Percentiles rank a stretch among this genome's conserved stretches.
phyloP scores from a whole-genome alignment of 805 yeast genomes.

The Starmerella roubikii region DNA sequence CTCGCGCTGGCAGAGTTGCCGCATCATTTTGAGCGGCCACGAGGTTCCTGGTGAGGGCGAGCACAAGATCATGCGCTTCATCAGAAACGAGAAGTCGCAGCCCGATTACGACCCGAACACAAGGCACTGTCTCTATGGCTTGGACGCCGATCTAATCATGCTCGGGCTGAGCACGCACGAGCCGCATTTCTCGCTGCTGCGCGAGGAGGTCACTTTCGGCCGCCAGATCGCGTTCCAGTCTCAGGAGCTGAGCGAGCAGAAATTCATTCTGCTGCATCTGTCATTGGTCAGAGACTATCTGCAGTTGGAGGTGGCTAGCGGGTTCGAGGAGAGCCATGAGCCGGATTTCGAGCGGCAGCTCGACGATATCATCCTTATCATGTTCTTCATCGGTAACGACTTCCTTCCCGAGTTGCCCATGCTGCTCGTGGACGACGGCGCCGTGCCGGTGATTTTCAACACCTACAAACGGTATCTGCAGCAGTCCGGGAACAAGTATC shows the following conservation, averaged over 20 bases:
- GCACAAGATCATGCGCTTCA: slow-evolving; percentile 92
- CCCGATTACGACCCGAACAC: slow-evolving; percentile 86
- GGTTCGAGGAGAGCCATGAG: slow-evolving; percentile 45
- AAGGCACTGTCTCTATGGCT: slow-evolving; percentile 88
- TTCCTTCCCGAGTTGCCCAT: slow-evolving; percentile 95
- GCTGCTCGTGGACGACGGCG: slow-evolving; percentile 85
- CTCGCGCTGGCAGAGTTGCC: slow-evolving; percentile 83
- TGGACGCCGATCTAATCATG: slow-evolving; percentile 95
- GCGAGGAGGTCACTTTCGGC: slow-evolving; percentile 94
- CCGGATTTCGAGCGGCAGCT: slow-evolving; percentile 78
- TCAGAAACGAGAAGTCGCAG: slow-evolving; percentile 76
- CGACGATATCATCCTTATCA: slow-evolving; percentile 83
- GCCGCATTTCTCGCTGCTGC: slow-evolving; percentile 83
- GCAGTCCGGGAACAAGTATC: slow-evolving; percentile 52
- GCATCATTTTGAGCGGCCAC: slow-evolving; percentile 85
- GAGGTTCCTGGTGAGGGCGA: slow-evolving; percentile 99
- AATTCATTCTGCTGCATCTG: slow-evolving; percentile 69
- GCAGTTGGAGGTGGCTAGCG: slow-evolving; percentile 43
- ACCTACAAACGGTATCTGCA: slow-evolving; percentile 73
- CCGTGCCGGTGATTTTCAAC: slow-evolving; percentile 80
- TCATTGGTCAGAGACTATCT: slow-evolving; percentile 83
- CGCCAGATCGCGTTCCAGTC: slow-evolving; percentile 26
- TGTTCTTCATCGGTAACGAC: slow-evolving; percentile 95
- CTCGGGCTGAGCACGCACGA: slow-evolving; percentile 94
- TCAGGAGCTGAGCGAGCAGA: slow-evolving; percentile 56